Percentiles rank a stretch among this genome's conserved stretches.
Evolutionary conservation across 441 rosid genomes (phyloP).

Genomic region (Erysimum cheiri): DNA sequence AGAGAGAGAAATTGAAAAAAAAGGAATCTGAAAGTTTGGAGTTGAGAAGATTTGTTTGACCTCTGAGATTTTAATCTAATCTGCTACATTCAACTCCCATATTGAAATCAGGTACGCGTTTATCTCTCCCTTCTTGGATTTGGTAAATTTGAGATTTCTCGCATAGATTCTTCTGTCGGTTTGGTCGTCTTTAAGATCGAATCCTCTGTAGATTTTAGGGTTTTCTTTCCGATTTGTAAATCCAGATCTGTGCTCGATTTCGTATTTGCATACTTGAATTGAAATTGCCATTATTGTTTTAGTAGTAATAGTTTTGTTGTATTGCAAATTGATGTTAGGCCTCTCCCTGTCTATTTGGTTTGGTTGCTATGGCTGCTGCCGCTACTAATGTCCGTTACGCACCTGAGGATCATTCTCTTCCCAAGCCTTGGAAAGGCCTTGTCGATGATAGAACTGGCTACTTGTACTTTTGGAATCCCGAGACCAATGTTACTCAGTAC

Average conservation of each 20-base stretch:
- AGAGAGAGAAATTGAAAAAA: conserved; percentile 32
- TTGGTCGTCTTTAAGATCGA: background rate
- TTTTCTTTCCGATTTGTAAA: background rate
- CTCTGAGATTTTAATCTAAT: background rate
- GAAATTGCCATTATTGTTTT: too few relatives aligned
- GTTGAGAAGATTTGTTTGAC: conserved; percentile 20
- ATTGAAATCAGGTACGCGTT: conserved; percentile 20
- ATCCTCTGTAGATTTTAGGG: background rate
- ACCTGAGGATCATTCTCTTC: conserved; percentile 89
- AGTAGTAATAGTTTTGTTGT: too few relatives aligned
- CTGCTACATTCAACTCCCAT: background rate
- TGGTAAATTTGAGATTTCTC: background rate
- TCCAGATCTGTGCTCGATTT: conserved; percentile 28
- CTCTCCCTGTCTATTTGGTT: too few relatives aligned
- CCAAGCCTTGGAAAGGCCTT: conserved; percentile 94
- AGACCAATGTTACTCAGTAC: conserved; percentile 89
- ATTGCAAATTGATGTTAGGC: too few relatives aligned
- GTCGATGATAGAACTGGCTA: conserved; percentile 86
- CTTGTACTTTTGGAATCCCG: conserved; percentile 92
- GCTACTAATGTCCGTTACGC: conserved; percentile 74
- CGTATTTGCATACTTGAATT: background rate
- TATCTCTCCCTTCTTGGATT: background rate
- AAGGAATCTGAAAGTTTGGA: conserved; percentile 33
- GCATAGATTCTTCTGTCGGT: background rate
- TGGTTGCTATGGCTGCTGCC: conserved; percentile 69